These are phyloP conservation scores for Heterobasidion occidentale DNA, from an alignment of 1,284 basidiomycete genomes.

Conservation along the genomic window DNA sequence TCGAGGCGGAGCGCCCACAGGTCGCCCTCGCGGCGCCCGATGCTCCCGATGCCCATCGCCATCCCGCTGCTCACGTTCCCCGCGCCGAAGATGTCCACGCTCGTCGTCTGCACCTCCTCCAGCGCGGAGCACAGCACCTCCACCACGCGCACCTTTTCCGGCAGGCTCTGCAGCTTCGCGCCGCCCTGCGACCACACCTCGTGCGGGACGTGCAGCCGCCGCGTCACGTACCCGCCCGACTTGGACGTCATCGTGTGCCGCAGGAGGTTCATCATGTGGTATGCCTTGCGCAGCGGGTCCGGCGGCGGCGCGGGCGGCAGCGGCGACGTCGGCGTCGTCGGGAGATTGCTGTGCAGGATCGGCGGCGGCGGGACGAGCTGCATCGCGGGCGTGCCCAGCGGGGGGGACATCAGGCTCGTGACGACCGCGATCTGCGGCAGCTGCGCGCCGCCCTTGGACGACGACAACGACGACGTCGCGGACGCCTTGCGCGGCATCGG, in stretches of 20 bases:
- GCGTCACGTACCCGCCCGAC: conserved; percentile 84
- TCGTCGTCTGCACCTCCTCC: conserved; percentile 62
- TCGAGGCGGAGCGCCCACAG: conserved; percentile 64
- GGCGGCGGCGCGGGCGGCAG: conserved; percentile 61
- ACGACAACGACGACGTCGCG: conserved; percentile 18
- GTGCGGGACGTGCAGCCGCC: conserved; percentile 79
- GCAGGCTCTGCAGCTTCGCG: conserved; percentile 72
- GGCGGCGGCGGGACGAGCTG: conserved; percentile 45
- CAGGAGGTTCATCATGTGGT: conserved; percentile 82
- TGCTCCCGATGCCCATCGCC: conserved; percentile 59
- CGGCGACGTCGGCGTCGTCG: conserved; percentile 68
- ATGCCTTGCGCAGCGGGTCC: conserved; percentile 78
- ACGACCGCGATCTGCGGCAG: conserved; percentile 41
- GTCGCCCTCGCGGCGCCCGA: conserved; percentile 66
- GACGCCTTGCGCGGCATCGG: conserved; percentile 46
- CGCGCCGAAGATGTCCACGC: conserved; percentile 66
- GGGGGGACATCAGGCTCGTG: conserved; percentile 39
- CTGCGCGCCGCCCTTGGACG: conserved; percentile 46
- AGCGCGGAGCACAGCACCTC: conserved; percentile 71
- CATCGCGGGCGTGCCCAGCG: conserved; percentile 19
- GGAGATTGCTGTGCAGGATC: conserved; percentile 45
- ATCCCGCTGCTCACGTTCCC: conserved; percentile 71
- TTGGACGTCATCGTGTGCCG: conserved; percentile 75
- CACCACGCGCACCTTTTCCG: conserved; percentile 82
- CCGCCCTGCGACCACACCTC: conserved; percentile 89